These are phyloP conservation scores for Nothophoma quercina DNA, from an alignment of 2,329 filamentous ascomycete species.

Conservation along the genomic window DNA sequence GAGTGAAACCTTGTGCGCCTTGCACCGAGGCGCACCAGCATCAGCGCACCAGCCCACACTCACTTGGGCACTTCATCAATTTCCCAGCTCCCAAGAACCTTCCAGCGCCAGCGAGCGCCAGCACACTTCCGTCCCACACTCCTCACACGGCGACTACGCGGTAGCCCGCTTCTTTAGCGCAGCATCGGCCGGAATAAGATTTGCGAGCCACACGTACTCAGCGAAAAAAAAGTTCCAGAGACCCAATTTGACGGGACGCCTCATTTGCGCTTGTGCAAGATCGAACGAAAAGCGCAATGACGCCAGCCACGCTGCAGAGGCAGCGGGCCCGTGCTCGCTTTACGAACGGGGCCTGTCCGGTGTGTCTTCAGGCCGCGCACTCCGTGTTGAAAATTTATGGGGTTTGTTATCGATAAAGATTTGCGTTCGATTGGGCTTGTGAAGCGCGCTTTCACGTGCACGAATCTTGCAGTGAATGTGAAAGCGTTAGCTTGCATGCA, in stretches of 20 bases:
- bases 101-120: constrained; percentile 12
- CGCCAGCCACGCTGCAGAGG: constrained; percentile 5
- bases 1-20: constrained; percentile 12
- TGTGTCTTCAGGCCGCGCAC: constrained; percentile 4
- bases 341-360: constrained; percentile 1
- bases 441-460: constrained; percentile 9
- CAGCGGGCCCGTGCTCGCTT: neutral
- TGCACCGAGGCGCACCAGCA: constrained; percentile 9
- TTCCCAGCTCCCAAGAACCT: constrained; percentile 3
- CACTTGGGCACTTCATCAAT: no score
- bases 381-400: neutral
- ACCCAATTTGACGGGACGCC: constrained; percentile 11
- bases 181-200: constrained; percentile 6
- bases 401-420: constrained; percentile 3
- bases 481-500: neutral
- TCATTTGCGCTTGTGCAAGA: constrained; percentile 4
- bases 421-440: neutral
- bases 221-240: constrained; percentile 5
- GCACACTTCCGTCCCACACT: constrained; percentile 2
- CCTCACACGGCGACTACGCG: constrained; percentile 14
- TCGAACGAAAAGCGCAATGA: constrained; percentile 2
- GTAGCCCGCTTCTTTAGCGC: constrained; percentile 12
- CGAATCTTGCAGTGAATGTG: neutral
- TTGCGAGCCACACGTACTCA: neutral
- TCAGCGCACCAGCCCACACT: neutral